Evolutionary conservation across 768 basidiomycete species (phyloP).

Genomic region (Cyathus striatus): DNA sequence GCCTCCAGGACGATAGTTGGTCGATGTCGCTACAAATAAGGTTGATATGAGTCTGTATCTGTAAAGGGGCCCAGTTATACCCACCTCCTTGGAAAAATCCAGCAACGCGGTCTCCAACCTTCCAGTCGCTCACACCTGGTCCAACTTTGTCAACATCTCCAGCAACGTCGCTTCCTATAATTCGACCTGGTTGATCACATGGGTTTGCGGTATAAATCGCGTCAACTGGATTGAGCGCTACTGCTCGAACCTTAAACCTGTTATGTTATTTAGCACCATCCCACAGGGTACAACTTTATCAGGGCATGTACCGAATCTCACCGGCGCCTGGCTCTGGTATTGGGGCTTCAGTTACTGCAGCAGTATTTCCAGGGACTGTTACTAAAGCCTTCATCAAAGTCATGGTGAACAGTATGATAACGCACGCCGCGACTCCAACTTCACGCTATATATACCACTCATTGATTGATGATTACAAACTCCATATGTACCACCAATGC

Average conservation of each 20-base stretch:
- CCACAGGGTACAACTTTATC: background rate
- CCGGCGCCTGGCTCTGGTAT: constrained; percentile 19
- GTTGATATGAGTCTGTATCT: background rate
- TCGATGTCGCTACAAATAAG: constrained; percentile 21
- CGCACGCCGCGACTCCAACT: no score
- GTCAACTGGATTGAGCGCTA: constrained; percentile 30
- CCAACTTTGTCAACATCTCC: constrained; percentile 27
- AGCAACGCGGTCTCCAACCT: constrained; percentile 25
- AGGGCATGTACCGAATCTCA: constrained; percentile 21
- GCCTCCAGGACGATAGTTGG: constrained; percentile 24
- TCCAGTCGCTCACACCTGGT: constrained; percentile 18
- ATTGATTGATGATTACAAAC: no score
- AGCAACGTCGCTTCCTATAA: constrained; percentile 29
- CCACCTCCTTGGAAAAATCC: constrained; percentile 28
- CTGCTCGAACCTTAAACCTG: constrained; percentile 23
- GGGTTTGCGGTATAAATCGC: constrained; percentile 20
- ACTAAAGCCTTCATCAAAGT: constrained; percentile 28
- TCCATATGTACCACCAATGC: no score
- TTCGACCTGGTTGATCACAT: constrained; percentile 19
- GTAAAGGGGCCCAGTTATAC: no score
- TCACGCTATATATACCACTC: no score
- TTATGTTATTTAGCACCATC: background rate
- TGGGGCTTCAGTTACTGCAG: constrained; percentile 16
- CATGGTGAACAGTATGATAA: no score
- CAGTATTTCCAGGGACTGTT: constrained; percentile 19